Evolutionary conservation across 1,284 basidiomycete genomes (phyloP), one percentile per base, ranked within the genome.

Genomic region (Apiotrichum gracile): DNA sequence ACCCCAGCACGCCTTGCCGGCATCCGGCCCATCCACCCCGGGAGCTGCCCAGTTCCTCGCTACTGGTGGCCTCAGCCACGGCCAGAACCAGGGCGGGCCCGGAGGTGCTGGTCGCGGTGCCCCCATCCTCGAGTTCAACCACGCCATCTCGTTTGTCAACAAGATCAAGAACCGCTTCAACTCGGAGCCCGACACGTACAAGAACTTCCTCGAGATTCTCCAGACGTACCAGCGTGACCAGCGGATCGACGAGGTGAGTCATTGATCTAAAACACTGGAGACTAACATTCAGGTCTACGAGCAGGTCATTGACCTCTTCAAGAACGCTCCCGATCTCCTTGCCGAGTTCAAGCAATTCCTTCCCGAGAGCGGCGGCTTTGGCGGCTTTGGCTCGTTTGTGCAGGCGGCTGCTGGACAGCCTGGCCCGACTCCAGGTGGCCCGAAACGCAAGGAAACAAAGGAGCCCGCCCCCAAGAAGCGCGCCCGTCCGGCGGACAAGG

Each of bases 221-320:
- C 96, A 98, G 79, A 88, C 89, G 29, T 97, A 97, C 76, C 93
- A 97, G 74, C 93, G 93, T 72, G 93, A 97, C 69, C 88, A 91
- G 69, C 82, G 84, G 58, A 82, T 90, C 26, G 85, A 88, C 59
- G 91, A 96, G 69, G 92, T 92, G 69, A 74, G 88, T 78, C 51
- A 13, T 24, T n/a, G 16, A 1, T 19, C 10, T 43, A 5, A 16
- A 19, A 24, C 16, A 2, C 27, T 17, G 33, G 22, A 16, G 22
- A 48, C 62, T 67, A 39, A 65, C 46, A 24, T 7, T 17, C n/a
- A 93, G 80, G 93, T 97, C 6, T 96, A 91, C 72, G 83, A 84
- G 22, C 93, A 97, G 75, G 94, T 98, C 4, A 89, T 91, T 52
- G 79, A 83, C 62, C 82, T 99, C 26, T 99, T 99, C 80, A 86